These are phyloP conservation scores for Prunus padus DNA, from an alignment of 306 rosid species.

Conservation along the genomic window DNA sequence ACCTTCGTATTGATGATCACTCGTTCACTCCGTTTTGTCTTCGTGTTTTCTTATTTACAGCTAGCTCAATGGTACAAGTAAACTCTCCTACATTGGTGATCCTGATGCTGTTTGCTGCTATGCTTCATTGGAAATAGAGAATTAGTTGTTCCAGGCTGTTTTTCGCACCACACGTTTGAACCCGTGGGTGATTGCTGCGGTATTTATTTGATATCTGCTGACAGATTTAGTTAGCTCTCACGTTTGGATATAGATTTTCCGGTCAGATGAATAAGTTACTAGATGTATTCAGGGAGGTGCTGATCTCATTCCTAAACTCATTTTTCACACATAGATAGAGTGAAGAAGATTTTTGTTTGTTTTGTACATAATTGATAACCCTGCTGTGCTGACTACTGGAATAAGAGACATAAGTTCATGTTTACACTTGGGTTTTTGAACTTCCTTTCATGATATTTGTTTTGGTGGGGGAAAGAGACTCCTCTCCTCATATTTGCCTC, in stretches of 20 bases:
- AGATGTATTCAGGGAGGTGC: constrained; percentile 2
- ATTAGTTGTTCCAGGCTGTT: not conserved
- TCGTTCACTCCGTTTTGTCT: not conserved
- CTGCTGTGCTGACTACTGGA: not conserved
- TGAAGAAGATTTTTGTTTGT: not conserved
- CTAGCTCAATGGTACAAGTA: constrained; percentile 35
- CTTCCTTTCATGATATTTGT: too few relatives aligned
- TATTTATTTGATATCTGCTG: not conserved
- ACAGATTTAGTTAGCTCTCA: not conserved
- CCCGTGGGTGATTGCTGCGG: not conserved
- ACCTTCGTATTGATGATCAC: not conserved
- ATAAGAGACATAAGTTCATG: not conserved
- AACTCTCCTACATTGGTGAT: constrained; percentile 33
- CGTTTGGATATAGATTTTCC: not conserved
- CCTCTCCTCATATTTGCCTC: too few relatives aligned
- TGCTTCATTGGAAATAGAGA: constrained; percentile 25
- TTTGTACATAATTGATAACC: not conserved
- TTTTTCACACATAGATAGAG: not conserved
- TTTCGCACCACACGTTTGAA: not conserved
- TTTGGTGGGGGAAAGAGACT: too few relatives aligned
- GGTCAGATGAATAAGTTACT: not conserved
- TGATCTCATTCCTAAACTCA: not conserved
- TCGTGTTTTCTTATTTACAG: constrained; percentile 31
- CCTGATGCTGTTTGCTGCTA: constrained; percentile 29
- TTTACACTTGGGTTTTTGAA: not conserved